Conservation (phyloP, 192 early-diverging fungal genomes). For the Paraglomus occultum region DNA sequence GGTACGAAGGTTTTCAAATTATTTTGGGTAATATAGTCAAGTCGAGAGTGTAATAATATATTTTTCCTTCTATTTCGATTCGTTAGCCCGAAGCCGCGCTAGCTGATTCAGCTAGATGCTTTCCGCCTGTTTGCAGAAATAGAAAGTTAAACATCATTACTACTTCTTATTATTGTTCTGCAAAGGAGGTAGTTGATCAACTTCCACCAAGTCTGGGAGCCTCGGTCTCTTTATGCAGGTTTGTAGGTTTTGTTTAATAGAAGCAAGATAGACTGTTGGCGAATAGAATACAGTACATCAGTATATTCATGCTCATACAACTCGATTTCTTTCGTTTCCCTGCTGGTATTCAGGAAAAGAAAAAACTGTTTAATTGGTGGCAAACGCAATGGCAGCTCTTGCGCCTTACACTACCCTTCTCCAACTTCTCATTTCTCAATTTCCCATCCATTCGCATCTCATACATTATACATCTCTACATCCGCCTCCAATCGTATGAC, state of each 20-base stretch:
- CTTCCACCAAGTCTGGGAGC: slow-evolving; percentile 14
- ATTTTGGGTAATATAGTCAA: no score
- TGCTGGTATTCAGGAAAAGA: slow-evolving; percentile 3
- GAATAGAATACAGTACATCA: no score
- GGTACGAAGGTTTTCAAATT: neutral
- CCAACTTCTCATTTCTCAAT: neutral
- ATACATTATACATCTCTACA: neutral
- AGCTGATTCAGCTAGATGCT: slow-evolving; percentile 12
- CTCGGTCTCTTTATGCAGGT: slow-evolving; percentile 6
- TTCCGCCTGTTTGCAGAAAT: slow-evolving; percentile 1
- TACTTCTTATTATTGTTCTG: no score
- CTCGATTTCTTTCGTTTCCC: neutral
- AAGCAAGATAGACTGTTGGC: no score
- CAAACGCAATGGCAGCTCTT: slow-evolving; percentile 12
- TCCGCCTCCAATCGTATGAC: slow-evolving; percentile 42
- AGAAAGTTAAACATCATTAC: slow-evolving; percentile 13
- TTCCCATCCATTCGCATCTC: neutral
- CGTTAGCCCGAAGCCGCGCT: slow-evolving; percentile 17
- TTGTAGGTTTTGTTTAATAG: neutral
- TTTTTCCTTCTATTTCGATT: neutral
- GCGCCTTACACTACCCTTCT: neutral
- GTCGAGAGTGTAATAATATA: no score
- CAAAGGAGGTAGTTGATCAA: slow-evolving; percentile 15
- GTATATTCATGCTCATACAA: neutral
- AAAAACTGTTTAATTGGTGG: slow-evolving; percentile 6